Evolutionary conservation across 345 rosid genomes (phyloP).

Genomic region (Hibiscus syriacus): DNA sequence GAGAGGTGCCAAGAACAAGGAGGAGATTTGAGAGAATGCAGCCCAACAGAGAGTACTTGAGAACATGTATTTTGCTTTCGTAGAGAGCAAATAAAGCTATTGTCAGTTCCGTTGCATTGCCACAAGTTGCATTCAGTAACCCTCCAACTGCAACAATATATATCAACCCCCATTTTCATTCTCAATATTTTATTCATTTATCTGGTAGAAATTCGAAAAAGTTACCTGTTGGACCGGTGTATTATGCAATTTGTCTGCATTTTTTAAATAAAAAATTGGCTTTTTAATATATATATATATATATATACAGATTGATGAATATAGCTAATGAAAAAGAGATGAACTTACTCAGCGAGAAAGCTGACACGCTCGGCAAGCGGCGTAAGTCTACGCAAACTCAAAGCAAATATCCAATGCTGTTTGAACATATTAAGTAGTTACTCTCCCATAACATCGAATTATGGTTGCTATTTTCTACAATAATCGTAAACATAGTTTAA

Average conservation of each 20-base stretch:
- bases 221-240: constrained; percentile 91
- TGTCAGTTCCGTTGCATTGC: constrained; percentile 88
- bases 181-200: background rate
- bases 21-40: constrained; percentile 86
- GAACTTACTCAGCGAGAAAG: constrained; percentile 83
- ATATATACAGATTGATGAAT: too few species aligned
- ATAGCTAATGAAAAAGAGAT: too few species aligned
- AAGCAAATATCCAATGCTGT: constrained; percentile 76
- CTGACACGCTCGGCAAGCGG: constrained; percentile 89
- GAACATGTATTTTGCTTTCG: constrained; percentile 57
- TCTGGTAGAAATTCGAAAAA: background rate
- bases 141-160: constrained; percentile 68
- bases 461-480: too few species aligned
- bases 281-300: too few species aligned
- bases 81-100: constrained; percentile 80
- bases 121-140: constrained; percentile 88
- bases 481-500: background rate
- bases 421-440: too few species aligned
- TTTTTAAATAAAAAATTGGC: background rate
- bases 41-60: constrained; percentile 80
- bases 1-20: constrained; percentile 80
- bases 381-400: constrained; percentile 66
- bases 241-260: constrained; percentile 80
- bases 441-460: too few species aligned
- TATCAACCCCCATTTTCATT: background rate